These are phyloP conservation scores for Pleodorina starrii DNA, from an alignment of 139 green algal genomes.

Conservation along the genomic window DNA sequence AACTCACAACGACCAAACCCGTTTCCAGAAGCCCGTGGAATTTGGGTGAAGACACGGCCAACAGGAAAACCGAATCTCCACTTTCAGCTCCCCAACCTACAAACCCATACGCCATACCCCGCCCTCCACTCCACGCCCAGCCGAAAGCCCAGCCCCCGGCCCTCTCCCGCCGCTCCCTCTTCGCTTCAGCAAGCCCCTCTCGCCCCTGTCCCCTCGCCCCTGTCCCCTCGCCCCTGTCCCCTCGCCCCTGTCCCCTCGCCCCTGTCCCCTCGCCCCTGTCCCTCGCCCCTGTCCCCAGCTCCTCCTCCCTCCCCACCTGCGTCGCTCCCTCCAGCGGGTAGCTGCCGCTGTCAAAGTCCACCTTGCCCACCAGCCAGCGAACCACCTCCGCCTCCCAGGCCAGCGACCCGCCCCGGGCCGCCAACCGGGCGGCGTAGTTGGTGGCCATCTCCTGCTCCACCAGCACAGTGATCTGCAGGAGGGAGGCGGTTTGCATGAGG, in stretches of 20 bases:
- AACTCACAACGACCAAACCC: too few relatives aligned
- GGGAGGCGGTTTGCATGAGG: background rate
- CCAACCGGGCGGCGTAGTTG: conserved; percentile 2
- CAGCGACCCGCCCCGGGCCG: background rate
- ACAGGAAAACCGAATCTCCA: too few relatives aligned
- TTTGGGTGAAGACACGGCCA: too few relatives aligned
- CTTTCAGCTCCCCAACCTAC: too few relatives aligned
- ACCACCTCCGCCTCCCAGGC: background rate
- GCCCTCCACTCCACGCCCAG: too few relatives aligned
- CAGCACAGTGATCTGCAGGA: conserved; percentile 4
- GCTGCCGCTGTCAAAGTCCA: conserved; percentile 30
- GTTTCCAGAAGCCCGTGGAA: too few relatives aligned
- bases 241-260: background rate
- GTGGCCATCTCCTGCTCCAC: background rate
- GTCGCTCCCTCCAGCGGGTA: conserved; percentile 52
- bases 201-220: background rate
- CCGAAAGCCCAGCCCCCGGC: background rate
- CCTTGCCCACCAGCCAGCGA: conserved; percentile 35
- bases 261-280: background rate
- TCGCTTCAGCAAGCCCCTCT: background rate
- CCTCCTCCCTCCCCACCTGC: conserved; percentile 6
- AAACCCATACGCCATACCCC: too few relatives aligned
- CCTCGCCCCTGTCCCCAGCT: background rate
- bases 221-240: background rate
- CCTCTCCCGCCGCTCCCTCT: background rate